Percentiles rank a stretch among this genome's conserved stretches.
Evolutionary conservation across 495 filamentous ascomycete species (phyloP).

Genomic region (Evansstolkia leycettana): DNA sequence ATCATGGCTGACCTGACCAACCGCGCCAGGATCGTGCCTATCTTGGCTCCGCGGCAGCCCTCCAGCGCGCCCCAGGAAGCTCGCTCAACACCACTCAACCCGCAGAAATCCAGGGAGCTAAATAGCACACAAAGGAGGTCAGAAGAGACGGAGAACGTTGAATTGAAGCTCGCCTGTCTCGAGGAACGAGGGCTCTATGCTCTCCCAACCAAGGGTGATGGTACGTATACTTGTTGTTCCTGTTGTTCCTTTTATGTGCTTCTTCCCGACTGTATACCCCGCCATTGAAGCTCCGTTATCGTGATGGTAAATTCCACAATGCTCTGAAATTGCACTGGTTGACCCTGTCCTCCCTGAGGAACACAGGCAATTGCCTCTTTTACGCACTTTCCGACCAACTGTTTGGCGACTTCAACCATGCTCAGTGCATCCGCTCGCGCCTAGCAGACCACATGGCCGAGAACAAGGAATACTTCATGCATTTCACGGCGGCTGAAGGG

Average conservation of each 20-base stretch:
- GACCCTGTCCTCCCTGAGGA: too few species aligned
- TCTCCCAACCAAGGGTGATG: constrained; percentile 33
- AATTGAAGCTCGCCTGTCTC: constrained; percentile 26
- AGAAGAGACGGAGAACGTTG: constrained; percentile 1
- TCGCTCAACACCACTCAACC: background rate
- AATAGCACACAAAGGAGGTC: background rate
- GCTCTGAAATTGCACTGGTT: too few species aligned
- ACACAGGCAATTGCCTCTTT: constrained; percentile 61
- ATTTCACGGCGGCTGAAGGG: constrained; percentile 50
- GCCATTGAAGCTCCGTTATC: background rate
- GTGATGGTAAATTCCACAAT: background rate
- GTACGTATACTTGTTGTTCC: constrained; percentile 13
- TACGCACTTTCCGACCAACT: constrained; percentile 68
- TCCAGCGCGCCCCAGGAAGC: constrained; percentile 8
- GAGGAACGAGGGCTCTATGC: constrained; percentile 28
- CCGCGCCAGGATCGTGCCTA: constrained; percentile 38
- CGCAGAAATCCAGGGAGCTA: background rate
- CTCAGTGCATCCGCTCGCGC: constrained; percentile 43
- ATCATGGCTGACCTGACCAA: constrained; percentile 31
- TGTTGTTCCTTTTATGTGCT: too few species aligned
- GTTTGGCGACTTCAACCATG: constrained; percentile 48
- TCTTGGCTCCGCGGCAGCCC: constrained; percentile 24
- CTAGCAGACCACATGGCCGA: constrained; percentile 52
- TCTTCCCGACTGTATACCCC: background rate
- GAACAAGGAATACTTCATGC: constrained; percentile 51